Evolutionary conservation across 2,329 filamentous ascomycete genomes (phyloP), one percentile per base, ranked within the genome.

Genomic region (Sodiomyces alkalinus): DNA sequence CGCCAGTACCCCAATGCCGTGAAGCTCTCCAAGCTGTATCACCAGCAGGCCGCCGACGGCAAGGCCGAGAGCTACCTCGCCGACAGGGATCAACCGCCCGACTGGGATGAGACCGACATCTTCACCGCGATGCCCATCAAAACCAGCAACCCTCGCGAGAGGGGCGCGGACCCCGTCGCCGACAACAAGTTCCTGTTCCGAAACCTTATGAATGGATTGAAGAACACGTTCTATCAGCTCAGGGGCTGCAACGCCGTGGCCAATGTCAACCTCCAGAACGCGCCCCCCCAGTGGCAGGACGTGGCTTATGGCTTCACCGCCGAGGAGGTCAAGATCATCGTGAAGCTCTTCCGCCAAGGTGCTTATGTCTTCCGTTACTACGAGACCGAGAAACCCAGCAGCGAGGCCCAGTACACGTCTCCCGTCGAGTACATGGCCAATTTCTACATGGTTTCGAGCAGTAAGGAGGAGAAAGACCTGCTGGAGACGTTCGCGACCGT

Each of bases 131-230:
- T 87, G 46, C 92, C 90, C 0, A 96, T 99, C 55, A 94, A 92
- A 55, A 90, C 83, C 0, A 81, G 82, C 0, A 94, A 90, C 43
- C 81, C 85, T 6, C 74, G 86, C 26, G 90, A 98, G 39, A 70
- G 87, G 34, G 83, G 79, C 32, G 76, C 79, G 10, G 86, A 96
- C 46, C 87, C 90, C 0, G 85, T 98, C 11, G 74, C 75, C 3
- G 92, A 99, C 51, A 98, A 98, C 60, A 93, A 96, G 46, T 96
- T 98, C 41, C 58, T 99, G 4, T 98, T 98, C 59, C 86, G 86
- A 52, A 98, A 93, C 39, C 60, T 98, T 6, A 80, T 99, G 59
- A 92, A 92, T 41, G 90, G 90, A 0, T 61, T 98, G 1, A 96
- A 96, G 55, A 92, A 87, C 42, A 85, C 92, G 6, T 93, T 99